These are phyloP conservation scores for Candida cerambycidarum DNA, from an alignment of 805 yeast species.

Conservation along the genomic window DNA sequence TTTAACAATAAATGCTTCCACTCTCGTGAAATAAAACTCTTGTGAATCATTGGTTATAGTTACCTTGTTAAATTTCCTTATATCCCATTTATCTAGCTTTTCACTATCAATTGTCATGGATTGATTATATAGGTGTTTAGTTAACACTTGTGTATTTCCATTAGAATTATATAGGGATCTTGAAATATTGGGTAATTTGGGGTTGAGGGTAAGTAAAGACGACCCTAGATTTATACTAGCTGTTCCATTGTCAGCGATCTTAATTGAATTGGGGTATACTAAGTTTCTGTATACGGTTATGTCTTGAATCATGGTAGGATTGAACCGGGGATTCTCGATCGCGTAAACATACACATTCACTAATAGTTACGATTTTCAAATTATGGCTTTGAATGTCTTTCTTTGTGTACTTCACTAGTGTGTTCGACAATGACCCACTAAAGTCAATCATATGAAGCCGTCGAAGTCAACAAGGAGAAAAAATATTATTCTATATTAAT, in stretches of 20 bases:
- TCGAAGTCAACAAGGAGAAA: too few species aligned
- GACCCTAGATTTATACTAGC: slow-evolving; percentile 35
- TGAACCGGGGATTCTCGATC: neutral
- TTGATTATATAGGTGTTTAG: slow-evolving; percentile 26
- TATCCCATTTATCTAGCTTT: slow-evolving; percentile 25
- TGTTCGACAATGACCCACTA: too few species aligned
- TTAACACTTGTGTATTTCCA: neutral
- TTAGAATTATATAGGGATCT: slow-evolving; percentile 21
- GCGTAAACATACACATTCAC: too few species aligned
- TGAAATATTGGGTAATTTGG: slow-evolving; percentile 34
- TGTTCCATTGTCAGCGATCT: slow-evolving; percentile 36
- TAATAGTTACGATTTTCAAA: too few species aligned
- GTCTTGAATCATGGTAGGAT: slow-evolving; percentile 13
- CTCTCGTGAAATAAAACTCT: slow-evolving; percentile 28
- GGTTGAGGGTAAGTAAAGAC: slow-evolving; percentile 36
- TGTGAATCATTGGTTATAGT: slow-evolving; percentile 26
- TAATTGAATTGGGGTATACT: slow-evolving; percentile 24
- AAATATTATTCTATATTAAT: neutral
- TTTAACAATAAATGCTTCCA: slow-evolving; percentile 34
- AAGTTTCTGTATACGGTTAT: slow-evolving; percentile 10
- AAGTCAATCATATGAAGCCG: neutral
- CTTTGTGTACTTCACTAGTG: too few species aligned
- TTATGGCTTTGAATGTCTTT: too few species aligned
- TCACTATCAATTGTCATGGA: slow-evolving; percentile 28
- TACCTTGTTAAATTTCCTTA: slow-evolving; percentile 28